Evolutionary conservation across 2,329 filamentous ascomycete species (phyloP), one percentile per base, ranked within the genome.

Genomic region (Dothideomycetidae sp.): DNA sequence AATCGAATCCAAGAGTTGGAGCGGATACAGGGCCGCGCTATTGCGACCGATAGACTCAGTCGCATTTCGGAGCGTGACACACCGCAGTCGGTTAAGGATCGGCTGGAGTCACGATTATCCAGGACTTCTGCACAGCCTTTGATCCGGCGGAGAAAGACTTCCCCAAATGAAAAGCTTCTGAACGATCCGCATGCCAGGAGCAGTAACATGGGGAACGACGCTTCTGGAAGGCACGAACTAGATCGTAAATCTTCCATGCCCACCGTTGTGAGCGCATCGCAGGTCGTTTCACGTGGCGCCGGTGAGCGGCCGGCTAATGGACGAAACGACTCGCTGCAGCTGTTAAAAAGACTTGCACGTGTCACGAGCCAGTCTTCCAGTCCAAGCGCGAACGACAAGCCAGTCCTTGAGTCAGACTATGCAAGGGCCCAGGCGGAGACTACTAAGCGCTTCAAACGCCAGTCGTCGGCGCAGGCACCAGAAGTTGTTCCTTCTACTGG

Each of bases 341-440:
- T 68, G 14, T 51, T 69, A 32, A 57, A 59, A 43, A 56, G 58
- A 39, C 52, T 69, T 7, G 62, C 65, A 2, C 53, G 62, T 43
- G 61, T 55, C 2, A 59, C 62, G 5, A 67, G 61, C 40, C 44
- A 50, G 31, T 67, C 62, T 19, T 64, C 65, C 3, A 66, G 60
- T 42, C 61, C 63, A 21, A 53, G 46, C 14, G 54, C 53, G 21
- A n/a, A 7, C 21, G 21, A 26, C 21, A 26, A 26, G n/a, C 7
- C 21, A 26, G 21, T 26, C n/a, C n/a, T 15, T 10, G 11, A 12
- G 15, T 28, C 37, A 12, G 19, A 31, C 5, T 31, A 29, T 11
- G 31, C 37, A n/a, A 13, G 12, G 5, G 21, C 31, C 5, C 13
- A 35, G n/a, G 10, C n/a, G 5, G 18, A 13, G 16, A 26, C 26